Percentiles rank a stretch among this genome's conserved stretches.
phyloP scores from a whole-genome alignment of 2,329 filamentous ascomycete genomes.

The Phialophora verrucosa region DNA sequence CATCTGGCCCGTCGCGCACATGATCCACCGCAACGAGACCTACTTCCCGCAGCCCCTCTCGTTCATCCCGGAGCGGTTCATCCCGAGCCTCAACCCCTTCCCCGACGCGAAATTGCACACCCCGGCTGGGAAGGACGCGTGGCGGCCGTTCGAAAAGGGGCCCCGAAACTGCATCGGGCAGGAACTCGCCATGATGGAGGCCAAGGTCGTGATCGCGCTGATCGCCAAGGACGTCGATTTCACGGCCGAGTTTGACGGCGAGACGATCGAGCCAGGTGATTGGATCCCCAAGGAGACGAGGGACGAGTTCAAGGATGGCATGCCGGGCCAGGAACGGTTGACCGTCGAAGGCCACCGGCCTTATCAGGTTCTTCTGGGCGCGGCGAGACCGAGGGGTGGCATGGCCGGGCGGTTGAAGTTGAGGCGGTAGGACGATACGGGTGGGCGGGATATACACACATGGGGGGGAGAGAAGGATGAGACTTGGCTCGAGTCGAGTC shows the following conservation, averaged over 20 bases:
- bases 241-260: constrained; percentile 46
- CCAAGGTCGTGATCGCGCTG: constrained; percentile 58
- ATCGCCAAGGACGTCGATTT: constrained; percentile 59
- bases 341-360: constrained; percentile 35
- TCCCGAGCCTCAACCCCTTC: constrained; percentile 37
- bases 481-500: no score
- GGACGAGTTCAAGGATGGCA: constrained; percentile 26
- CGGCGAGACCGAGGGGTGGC: constrained; percentile 30
- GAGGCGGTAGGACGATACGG: constrained; percentile 1
- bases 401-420: constrained; percentile 35
- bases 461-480: not conserved
- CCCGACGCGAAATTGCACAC: constrained; percentile 44
- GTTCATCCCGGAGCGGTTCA: constrained; percentile 59
- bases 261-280: constrained; percentile 22
- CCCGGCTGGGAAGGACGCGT: constrained; percentile 53
- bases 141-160: constrained; percentile 62
- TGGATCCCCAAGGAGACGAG: constrained; percentile 30
- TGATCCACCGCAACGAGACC: constrained; percentile 48
- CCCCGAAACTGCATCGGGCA: constrained; percentile 64
- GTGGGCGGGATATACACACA: no score
- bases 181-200: constrained; percentile 60
- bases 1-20: constrained; percentile 36
- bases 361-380: constrained; percentile 32
- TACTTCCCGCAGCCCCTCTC: constrained; percentile 53
- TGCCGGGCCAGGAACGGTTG: constrained; percentile 16